A percentile compares a stretch with the other conserved stretches of the same genome.
phyloP scores from a whole-genome alignment of 441 rosid species.

The Croton setiger region DNA sequence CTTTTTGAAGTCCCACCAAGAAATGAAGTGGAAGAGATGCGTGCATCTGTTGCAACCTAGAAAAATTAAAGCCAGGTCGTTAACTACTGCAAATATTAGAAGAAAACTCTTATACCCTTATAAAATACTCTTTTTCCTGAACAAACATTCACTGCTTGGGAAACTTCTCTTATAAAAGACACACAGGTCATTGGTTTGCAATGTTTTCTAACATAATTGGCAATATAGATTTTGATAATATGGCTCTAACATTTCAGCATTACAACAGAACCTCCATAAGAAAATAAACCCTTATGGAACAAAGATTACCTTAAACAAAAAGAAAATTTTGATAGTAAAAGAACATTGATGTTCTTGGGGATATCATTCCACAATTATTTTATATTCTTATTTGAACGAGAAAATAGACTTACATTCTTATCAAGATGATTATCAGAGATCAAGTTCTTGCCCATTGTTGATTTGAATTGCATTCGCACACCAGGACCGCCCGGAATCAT shows the following conservation, averaged over 20 bases:
- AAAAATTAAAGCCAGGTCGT: slow-evolving; percentile 5
- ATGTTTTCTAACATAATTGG: neutral
- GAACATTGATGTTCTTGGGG: neutral
- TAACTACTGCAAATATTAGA: too few relatives aligned
- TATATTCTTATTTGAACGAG: slow-evolving; percentile 9
- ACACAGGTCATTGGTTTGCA: slow-evolving; percentile 4
- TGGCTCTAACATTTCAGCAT: neutral
- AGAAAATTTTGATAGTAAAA: neutral
- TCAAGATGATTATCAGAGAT: slow-evolving; percentile 48
- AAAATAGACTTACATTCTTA: slow-evolving; percentile 57
- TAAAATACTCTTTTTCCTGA: too few relatives aligned
- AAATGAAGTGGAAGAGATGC: slow-evolving; percentile 57
- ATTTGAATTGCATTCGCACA: slow-evolving; percentile 58
- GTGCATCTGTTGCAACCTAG: slow-evolving; percentile 42
- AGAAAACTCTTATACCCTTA: too few relatives aligned
- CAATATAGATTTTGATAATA: too few relatives aligned
- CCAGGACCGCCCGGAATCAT: slow-evolving; percentile 47
- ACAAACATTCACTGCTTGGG: too few relatives aligned
- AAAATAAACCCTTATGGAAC: neutral
- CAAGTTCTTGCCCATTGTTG: slow-evolving; percentile 51
- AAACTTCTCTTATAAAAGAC: too few relatives aligned
- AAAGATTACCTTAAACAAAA: neutral
- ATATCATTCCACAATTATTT: neutral
- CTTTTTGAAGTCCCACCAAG: slow-evolving; percentile 65
- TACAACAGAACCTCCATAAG: neutral